phyloP scores from a whole-genome alignment of 2,329 filamentous ascomycete species.

The Cladophialophora yegresii region DNA sequence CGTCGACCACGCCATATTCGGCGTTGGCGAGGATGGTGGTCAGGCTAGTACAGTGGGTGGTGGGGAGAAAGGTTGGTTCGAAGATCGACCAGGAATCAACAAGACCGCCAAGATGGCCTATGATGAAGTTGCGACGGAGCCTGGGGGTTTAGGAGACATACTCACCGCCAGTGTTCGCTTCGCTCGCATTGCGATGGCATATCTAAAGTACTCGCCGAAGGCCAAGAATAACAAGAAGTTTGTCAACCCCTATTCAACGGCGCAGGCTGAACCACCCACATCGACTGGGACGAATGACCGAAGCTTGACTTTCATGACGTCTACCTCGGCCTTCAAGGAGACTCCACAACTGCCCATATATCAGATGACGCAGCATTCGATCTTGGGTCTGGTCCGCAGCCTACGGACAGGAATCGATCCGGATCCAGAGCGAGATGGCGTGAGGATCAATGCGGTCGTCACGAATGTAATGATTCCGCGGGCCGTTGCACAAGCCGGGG shows the following conservation, averaged over 20 bases:
- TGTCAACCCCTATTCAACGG: slow-evolving; percentile 27
- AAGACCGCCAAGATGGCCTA: slow-evolving; percentile 45
- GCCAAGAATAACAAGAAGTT: slow-evolving; percentile 21
- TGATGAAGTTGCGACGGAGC: slow-evolving; percentile 44
- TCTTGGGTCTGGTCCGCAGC: slow-evolving; percentile 53
- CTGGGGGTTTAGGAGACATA: slow-evolving; percentile 46
- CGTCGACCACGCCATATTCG: slow-evolving; percentile 52
- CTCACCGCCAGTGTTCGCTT: slow-evolving; percentile 53
- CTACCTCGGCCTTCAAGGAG: slow-evolving; percentile 53
- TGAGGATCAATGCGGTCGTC: slow-evolving; percentile 50
- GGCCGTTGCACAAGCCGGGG: slow-evolving; percentile 42
- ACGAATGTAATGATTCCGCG: slow-evolving; percentile 50
- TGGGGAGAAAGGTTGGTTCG: slow-evolving; percentile 33
- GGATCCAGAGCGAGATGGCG: slow-evolving; percentile 35
- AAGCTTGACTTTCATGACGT: slow-evolving; percentile 50
- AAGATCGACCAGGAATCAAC: slow-evolving; percentile 25
- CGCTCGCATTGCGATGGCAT: slow-evolving; percentile 53
- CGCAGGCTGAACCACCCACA: slow-evolving; percentile 11
- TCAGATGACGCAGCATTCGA: slow-evolving; percentile 53
- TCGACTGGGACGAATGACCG: slow-evolving; percentile 41
- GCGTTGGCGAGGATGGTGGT: slow-evolving; percentile 33
- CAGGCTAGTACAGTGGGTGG: slow-evolving; percentile 28
- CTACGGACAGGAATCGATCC: slow-evolving; percentile 40
- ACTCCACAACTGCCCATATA: slow-evolving; percentile 53
- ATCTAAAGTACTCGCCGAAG: slow-evolving; percentile 46